Base-by-base conservation (phyloP, 1,139 yeast genomes). In the Wickerhamomyces sp. region DNA sequence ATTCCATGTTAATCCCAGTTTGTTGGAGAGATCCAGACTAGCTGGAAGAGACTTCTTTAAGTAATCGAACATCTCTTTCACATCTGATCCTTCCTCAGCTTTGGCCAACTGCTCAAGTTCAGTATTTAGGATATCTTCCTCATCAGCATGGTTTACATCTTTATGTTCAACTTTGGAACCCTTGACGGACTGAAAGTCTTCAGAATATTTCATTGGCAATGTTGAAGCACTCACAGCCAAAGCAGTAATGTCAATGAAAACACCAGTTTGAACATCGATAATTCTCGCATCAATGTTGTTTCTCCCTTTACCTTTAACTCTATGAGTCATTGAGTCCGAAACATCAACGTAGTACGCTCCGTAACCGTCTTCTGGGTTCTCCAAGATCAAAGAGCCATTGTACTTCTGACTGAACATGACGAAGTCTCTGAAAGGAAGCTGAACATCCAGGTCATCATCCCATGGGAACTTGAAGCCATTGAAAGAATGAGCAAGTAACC, bases 271-370 rank as follows among this genome's bases (percentile, higher is more conserved):
- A 10, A 78, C 64, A 55, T 85, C 94, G 38, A 85, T 74, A 50
- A 84, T 82, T 40, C 95, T 68, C 1, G 91, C 94, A 61, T 85
- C 95, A 41, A 85, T 84, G 41, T 80, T 77, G 55, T 85, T 85
- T 15, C 49, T 45, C 17, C 75, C 75, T 46, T 71, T 73, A 10
- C 71, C 73, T 22, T 56, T 45, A 5, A 46, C 44, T 44, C 66
- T 51, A 4, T 49, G 51, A 4, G 62, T 56, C 8, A 61, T 49
- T 40, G 75, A 72, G 33, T 64, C 52, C 0, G 77, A 76, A 16
- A 77, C 66, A 47, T 75, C 81, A 26, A 76, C 46, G 41, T 63
- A 66, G 38, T 62, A 75, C 61, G 75, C 71, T n/a, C 79, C 78
- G 46, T 72, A 74, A 7, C 89, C 88, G 41, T 69, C 74, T 16